phyloP scores from a whole-genome alignment of 73 alveolate species.

The Tetrahymena thermophila region DNA sequence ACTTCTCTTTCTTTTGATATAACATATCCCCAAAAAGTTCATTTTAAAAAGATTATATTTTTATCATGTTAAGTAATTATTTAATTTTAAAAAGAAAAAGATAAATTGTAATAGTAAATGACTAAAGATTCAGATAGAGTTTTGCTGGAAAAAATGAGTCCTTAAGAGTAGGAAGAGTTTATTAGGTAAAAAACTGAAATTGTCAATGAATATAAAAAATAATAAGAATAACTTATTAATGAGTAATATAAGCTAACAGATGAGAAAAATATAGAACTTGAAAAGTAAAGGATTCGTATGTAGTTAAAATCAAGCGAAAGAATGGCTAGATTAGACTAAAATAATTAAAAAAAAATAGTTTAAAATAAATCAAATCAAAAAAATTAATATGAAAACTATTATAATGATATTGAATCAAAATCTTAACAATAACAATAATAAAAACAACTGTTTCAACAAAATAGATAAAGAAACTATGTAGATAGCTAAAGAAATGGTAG shows the following conservation, averaged over 20 bases:
- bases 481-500: background rate
- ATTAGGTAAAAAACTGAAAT: background rate
- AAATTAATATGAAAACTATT: background rate
- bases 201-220: background rate
- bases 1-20: no score
- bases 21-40: no score
- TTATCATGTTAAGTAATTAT: background rate
- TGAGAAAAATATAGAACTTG: background rate
- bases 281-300: background rate
- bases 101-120: background rate
- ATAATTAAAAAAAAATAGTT: background rate
- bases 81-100: background rate
- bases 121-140: background rate
- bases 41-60: background rate
- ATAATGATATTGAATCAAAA: background rate
- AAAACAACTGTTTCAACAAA: background rate
- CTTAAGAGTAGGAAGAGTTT: background rate
- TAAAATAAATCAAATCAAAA: background rate
- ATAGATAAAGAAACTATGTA: background rate
- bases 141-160: background rate
- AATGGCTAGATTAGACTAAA: background rate
- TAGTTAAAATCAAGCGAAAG: background rate
- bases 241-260: background rate
- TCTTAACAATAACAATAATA: background rate
- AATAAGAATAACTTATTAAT: background rate